These are phyloP conservation scores for Craspedostauros australis DNA, from an alignment of 108 stramenopile species.

Conservation along the genomic window DNA sequence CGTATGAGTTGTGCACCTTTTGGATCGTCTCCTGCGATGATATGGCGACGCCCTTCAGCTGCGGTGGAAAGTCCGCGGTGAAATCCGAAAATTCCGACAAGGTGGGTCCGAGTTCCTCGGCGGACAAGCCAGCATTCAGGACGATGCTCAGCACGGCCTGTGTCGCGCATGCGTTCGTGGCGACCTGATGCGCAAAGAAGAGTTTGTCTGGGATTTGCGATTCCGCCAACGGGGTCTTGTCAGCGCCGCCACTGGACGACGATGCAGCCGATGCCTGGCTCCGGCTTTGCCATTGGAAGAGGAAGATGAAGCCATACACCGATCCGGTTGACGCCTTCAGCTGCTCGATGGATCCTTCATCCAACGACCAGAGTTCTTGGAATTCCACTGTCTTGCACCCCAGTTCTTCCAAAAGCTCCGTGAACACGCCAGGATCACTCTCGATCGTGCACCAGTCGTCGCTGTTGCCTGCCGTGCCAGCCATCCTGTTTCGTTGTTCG, in stretches of 20 bases:
- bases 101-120: conserved; percentile 67
- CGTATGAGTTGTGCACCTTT: conserved; percentile 88
- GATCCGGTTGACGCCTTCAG: conserved; percentile 25
- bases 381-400: conserved; percentile 77
- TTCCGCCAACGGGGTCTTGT: conserved; percentile 13
- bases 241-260: background rate
- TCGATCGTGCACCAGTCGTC: conserved; percentile 65
- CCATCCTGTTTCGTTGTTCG: too few species aligned
- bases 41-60: conserved; percentile 86
- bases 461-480: too few species aligned
- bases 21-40: conserved; percentile 74
- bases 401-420: conserved; percentile 79
- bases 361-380: conserved; percentile 75
- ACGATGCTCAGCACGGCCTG: conserved; percentile 85
- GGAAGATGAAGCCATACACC: conserved; percentile 86
- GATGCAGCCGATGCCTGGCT: conserved; percentile 7
- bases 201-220: conserved; percentile 53
- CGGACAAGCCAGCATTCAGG: conserved; percentile 42
- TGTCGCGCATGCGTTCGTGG: conserved; percentile 84
- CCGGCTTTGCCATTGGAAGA: conserved; percentile 85
- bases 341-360: conserved; percentile 47
- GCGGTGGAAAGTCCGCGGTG: conserved; percentile 69
- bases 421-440: conserved; percentile 88
- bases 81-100: conserved; percentile 81
- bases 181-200: conserved; percentile 87